Conservation (phyloP, 495 filamentous ascomycete species). For the Friedmanniomyces simplex region DNA sequence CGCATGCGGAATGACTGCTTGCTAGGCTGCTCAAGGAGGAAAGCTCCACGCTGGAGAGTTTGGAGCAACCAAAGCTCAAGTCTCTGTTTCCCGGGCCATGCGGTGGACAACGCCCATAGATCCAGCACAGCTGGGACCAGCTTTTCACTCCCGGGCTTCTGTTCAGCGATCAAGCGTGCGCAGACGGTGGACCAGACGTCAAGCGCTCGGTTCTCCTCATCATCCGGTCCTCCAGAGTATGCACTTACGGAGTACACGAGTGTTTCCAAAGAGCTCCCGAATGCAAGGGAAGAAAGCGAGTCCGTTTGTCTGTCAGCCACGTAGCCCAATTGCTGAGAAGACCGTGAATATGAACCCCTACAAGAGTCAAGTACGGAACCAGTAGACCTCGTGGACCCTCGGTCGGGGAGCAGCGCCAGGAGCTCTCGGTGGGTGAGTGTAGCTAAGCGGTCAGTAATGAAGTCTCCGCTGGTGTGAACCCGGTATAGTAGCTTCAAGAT, state of each 20-base stretch:
- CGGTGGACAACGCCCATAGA: slow-evolving; percentile 72
- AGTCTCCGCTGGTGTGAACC: slow-evolving; percentile 76
- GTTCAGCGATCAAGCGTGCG: slow-evolving; percentile 61
- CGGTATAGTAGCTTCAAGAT: slow-evolving; percentile 70
- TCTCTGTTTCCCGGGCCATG: slow-evolving; percentile 79
- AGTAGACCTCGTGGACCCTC: slow-evolving; percentile 49
- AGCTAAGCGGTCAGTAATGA: slow-evolving; percentile 68
- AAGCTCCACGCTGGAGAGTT: slow-evolving; percentile 82
- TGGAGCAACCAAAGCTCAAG: slow-evolving; percentile 92
- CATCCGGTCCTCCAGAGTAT: slow-evolving; percentile 62
- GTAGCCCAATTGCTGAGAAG: slow-evolving; percentile 27
- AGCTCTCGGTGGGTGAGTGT: slow-evolving; percentile 59
- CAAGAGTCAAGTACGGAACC: slow-evolving; percentile 57
- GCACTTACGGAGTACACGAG: slow-evolving; percentile 84
- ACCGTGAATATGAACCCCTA: slow-evolving; percentile 36
- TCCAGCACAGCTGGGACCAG: slow-evolving; percentile 64
- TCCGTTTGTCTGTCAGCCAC: slow-evolving; percentile 52
- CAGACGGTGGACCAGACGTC: slow-evolving; percentile 83
- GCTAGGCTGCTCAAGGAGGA: slow-evolving; percentile 69
- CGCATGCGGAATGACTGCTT: slow-evolving; percentile 47
- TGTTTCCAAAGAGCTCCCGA: slow-evolving; percentile 75
- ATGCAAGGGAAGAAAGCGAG: slow-evolving; percentile 67
- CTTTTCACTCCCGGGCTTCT: slow-evolving; percentile 47
- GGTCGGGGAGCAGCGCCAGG: slow-evolving; percentile 58
- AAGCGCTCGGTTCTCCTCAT: slow-evolving; percentile 57